These are phyloP conservation scores for Platismatia glauca DNA, from an alignment of 495 filamentous ascomycete species.

Conservation along the genomic window DNA sequence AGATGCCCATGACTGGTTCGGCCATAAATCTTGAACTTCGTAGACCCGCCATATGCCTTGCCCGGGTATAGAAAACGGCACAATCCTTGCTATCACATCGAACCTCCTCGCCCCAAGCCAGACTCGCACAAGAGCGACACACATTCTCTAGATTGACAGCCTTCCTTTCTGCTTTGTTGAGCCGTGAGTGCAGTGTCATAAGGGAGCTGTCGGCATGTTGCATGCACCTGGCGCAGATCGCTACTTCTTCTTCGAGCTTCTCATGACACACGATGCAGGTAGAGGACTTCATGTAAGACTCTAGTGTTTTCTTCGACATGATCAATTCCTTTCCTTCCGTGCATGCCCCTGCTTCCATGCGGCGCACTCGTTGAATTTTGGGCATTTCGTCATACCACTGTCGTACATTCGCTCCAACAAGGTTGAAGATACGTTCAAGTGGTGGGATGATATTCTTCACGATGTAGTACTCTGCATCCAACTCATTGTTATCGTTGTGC, in stretches of 20 bases:
- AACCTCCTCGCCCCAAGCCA: slow-evolving; percentile 65
- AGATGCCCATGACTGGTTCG: slow-evolving; percentile 46
- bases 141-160: slow-evolving; percentile 58
- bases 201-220: slow-evolving; percentile 48
- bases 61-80: slow-evolving; percentile 81
- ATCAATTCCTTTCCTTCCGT: slow-evolving; percentile 23
- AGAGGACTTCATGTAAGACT: slow-evolving; percentile 76
- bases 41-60: slow-evolving; percentile 57
- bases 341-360: slow-evolving; percentile 38
- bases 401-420: slow-evolving; percentile 86
- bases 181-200: slow-evolving; percentile 48
- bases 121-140: slow-evolving; percentile 72
- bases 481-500: slow-evolving; percentile 59
- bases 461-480: slow-evolving; percentile 98
- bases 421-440: slow-evolving; percentile 91
- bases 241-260: slow-evolving; percentile 47
- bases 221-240: slow-evolving; percentile 59
- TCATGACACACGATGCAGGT: slow-evolving; percentile 68
- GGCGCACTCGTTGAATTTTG: slow-evolving; percentile 66
- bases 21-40: slow-evolving; percentile 47
- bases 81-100: slow-evolving; percentile 86
- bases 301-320: slow-evolving; percentile 55
- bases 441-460: slow-evolving; percentile 91
- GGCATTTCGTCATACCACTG: slow-evolving; percentile 97
- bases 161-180: slow-evolving; percentile 55